A percentile compares a stretch with the other conserved stretches of the same genome.
phyloP scores from a whole-genome alignment of 805 yeast species.

The Saturnispora ahearnii region DNA sequence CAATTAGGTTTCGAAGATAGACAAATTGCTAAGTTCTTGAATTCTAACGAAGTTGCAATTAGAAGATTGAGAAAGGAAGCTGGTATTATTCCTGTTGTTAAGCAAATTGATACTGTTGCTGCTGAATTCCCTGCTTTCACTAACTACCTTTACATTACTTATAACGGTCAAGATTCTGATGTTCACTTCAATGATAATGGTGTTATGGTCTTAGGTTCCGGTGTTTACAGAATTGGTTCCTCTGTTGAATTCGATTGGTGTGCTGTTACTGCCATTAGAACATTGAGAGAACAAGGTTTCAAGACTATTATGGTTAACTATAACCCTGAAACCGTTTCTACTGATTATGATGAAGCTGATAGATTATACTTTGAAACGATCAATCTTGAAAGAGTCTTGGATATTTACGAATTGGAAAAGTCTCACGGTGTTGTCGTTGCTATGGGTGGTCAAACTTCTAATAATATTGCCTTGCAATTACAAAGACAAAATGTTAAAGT shows the following conservation, averaged over 20 bases:
- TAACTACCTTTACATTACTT: conserved; percentile 89
- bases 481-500: conserved; percentile 93
- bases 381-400: conserved; percentile 87
- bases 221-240: conserved; percentile 97
- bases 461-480: conserved; percentile 87
- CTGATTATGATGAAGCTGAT: conserved; percentile 98
- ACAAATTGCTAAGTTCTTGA: conserved; percentile 83
- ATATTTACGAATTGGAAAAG: conserved; percentile 86
- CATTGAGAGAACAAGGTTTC: conserved; percentile 78
- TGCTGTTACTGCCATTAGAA: conserved; percentile 94
- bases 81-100: conserved; percentile 85
- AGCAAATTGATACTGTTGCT: conserved; percentile 97
- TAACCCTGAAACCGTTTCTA: conserved; percentile 97
- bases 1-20: conserved; percentile 96
- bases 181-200: conserved; percentile 84
- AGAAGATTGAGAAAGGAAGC: conserved; percentile 81
- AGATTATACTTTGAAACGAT: conserved; percentile 93
- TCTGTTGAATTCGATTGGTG: conserved; percentile 99
- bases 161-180: conserved; percentile 85
- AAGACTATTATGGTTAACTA: conserved; percentile 94
- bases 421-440: conserved; percentile 89
- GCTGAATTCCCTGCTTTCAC: conserved; percentile 98
- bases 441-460: conserved; percentile 99
- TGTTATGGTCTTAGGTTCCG: conserved; percentile 93
- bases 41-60: conserved; percentile 86